Evolutionary conservation across 192 early-diverging fungal species (phyloP).

Genomic region (Irineochytrium annulatum): DNA sequence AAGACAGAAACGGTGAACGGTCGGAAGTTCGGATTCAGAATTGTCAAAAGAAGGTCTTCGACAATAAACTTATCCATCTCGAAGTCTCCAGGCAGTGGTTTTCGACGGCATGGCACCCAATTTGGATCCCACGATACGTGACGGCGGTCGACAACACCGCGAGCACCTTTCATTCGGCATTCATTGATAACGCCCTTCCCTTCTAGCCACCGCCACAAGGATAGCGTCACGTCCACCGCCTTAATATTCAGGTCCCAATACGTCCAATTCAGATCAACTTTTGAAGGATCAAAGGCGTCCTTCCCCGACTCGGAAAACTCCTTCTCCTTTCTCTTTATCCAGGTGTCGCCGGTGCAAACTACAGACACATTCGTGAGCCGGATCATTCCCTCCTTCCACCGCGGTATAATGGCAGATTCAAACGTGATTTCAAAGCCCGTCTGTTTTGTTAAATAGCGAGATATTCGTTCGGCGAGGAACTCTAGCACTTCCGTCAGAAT

Average conservation of each 20-base stretch:
- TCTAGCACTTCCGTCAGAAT: conserved; percentile 54
- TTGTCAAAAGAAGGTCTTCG: conserved; percentile 83
- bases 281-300: conserved; percentile 6
- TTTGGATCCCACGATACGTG: conserved; percentile 74
- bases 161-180: conserved; percentile 78
- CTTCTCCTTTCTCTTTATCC: conserved; percentile 29
- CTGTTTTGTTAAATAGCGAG: conserved; percentile 70
- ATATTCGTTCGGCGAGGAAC: conserved; percentile 73
- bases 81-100: conserved; percentile 74
- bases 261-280: conserved; percentile 76
- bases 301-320: conserved; percentile 11
- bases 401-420: conserved; percentile 86
- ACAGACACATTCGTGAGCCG: conserved; percentile 77
- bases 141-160: conserved; percentile 80
- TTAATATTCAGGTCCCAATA: conserved; percentile 82
- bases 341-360: conserved; percentile 38
- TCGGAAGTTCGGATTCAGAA: conserved; percentile 82
- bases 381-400: conserved; percentile 87
- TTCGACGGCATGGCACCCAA: conserved; percentile 55
- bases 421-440: conserved; percentile 83
- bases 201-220: conserved; percentile 85
- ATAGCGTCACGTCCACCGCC: conserved; percentile 77
- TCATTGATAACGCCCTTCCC: conserved; percentile 74
- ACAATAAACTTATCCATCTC: conserved; percentile 75
- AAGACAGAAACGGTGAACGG: conserved; percentile 86